Evolutionary conservation across 2,329 filamentous ascomycete genomes (phyloP).

Genomic region (Pyrenochaeta sp.): DNA sequence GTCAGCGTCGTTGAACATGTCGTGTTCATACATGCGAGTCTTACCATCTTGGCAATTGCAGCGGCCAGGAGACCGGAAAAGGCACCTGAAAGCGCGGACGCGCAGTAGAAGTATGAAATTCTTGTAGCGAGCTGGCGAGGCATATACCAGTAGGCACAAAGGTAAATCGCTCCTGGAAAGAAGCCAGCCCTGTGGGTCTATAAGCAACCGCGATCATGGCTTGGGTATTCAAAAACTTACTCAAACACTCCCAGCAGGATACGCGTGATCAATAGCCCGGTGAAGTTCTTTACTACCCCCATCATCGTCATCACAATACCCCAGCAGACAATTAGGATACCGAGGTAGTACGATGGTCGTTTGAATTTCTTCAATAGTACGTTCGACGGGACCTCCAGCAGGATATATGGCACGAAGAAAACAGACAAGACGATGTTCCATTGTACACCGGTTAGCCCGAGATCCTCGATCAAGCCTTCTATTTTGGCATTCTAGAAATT

Average conservation of each 20-base stretch:
- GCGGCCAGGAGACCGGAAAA: conserved; percentile 55
- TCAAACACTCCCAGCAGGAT: conserved; percentile 37
- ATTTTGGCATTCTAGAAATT: conserved; percentile 52
- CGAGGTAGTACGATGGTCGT: conserved; percentile 38
- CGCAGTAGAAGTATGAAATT: conserved; percentile 50
- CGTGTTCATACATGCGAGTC: conserved; percentile 49
- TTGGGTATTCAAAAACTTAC: conserved; percentile 11
- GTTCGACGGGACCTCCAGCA: conserved; percentile 52
- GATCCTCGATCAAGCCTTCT: conserved; percentile 33
- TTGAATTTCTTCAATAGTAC: conserved; percentile 50
- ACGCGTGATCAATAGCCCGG: conserved; percentile 23
- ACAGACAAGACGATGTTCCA: conserved; percentile 70
- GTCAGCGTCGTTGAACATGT: conserved; percentile 33
- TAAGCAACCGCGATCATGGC: not conserved
- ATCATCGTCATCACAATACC: conserved; percentile 38
- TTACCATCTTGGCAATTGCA: conserved; percentile 49
- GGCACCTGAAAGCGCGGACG: conserved; percentile 48
- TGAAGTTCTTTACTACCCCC: conserved; percentile 32
- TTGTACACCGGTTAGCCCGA: conserved; percentile 58
- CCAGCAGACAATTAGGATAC: conserved; percentile 38
- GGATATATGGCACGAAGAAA: conserved; percentile 60
- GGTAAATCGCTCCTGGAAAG: conserved; percentile 47
- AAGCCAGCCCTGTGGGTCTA: conserved; percentile 32
- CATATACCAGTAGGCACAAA: conserved; percentile 48
- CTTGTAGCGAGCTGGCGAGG: conserved; percentile 44